These are phyloP conservation scores for Galerina marginata DNA, from an alignment of 768 basidiomycete species.

Conservation along the genomic window DNA sequence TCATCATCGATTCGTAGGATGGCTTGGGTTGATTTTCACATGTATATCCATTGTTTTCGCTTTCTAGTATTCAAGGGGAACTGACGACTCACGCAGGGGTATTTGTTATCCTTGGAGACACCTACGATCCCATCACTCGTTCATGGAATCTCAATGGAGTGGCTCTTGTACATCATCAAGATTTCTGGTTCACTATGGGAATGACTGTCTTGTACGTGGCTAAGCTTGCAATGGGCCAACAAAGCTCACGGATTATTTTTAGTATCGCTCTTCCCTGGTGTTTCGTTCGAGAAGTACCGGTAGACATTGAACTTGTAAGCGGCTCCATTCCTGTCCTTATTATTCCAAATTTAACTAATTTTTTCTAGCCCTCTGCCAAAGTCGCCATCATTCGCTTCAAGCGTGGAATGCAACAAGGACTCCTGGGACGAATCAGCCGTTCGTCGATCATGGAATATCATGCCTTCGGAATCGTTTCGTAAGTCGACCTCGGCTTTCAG, in stretches of 20 bases:
- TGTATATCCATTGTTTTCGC: slow-evolving; percentile 34
- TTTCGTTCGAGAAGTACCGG: slow-evolving; percentile 71
- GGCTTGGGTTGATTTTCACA: slow-evolving; percentile 61
- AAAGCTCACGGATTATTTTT: slow-evolving; percentile 21
- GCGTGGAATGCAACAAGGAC: slow-evolving; percentile 85
- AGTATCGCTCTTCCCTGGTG: slow-evolving; percentile 80
- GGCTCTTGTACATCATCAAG: slow-evolving; percentile 67
- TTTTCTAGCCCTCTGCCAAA: slow-evolving; percentile 71
- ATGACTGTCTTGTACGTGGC: slow-evolving; percentile 73
- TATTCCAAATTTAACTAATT: slow-evolving; percentile 16
- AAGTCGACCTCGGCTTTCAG: slow-evolving; percentile 26
- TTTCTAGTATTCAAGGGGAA: background rate
- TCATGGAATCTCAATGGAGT: slow-evolving; percentile 62
- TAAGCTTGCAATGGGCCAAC: slow-evolving; percentile 4
- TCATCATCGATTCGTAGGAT: slow-evolving; percentile 81
- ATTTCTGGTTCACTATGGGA: slow-evolving; percentile 77
- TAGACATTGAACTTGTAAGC: slow-evolving; percentile 78
- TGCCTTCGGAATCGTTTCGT: slow-evolving; percentile 82
- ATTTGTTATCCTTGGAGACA: slow-evolving; percentile 70
- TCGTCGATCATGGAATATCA: slow-evolving; percentile 82
- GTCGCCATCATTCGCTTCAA: slow-evolving; percentile 80
- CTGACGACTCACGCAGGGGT: slow-evolving; percentile 45
- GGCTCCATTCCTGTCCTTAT: slow-evolving; percentile 12
- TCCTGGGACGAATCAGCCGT: slow-evolving; percentile 76
- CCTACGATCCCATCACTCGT: slow-evolving; percentile 58